Evolutionary conservation across 306 rosid species (phyloP).

Genomic region (Pachyrhizus erosus): DNA sequence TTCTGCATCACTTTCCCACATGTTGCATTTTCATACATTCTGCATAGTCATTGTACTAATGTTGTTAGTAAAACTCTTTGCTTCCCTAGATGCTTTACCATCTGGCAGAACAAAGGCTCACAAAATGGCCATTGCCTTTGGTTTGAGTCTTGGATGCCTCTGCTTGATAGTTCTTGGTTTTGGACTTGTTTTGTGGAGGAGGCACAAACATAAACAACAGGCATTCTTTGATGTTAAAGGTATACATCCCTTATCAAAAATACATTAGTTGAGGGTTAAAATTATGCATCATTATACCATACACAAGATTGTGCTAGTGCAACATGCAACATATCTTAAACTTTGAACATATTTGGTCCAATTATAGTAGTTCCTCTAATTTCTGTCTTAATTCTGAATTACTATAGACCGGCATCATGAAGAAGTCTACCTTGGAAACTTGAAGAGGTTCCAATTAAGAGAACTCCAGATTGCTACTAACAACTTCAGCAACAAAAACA

Average conservation of each 20-base stretch:
- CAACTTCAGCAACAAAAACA: slow-evolving; percentile 89
- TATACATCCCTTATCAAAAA: slow-evolving; percentile 1
- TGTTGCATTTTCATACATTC: slow-evolving; percentile 1
- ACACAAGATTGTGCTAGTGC: neutral
- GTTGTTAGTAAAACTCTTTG: slow-evolving; percentile 45
- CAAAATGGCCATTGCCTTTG: slow-evolving; percentile 76
- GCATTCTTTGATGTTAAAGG: slow-evolving; percentile 59
- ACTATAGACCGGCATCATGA: slow-evolving; percentile 74
- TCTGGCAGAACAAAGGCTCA: slow-evolving; percentile 60
- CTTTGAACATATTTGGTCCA: slow-evolving; percentile 5
- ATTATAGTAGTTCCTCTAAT: neutral
- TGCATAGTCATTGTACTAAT: slow-evolving; percentile 18
- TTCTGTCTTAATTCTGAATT: slow-evolving; percentile 12
- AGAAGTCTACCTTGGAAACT: slow-evolving; percentile 87
- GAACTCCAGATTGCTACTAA: slow-evolving; percentile 88
- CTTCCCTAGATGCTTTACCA: slow-evolving; percentile 59
- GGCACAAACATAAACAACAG: slow-evolving; percentile 48
- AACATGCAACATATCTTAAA: slow-evolving; percentile 1
- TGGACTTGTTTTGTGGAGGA: slow-evolving; percentile 67
- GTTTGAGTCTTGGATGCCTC: slow-evolving; percentile 79
- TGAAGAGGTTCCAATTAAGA: slow-evolving; percentile 83
- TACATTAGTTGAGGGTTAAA: slow-evolving; percentile 15
- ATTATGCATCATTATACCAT: neutral
- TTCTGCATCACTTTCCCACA: slow-evolving; percentile 3
- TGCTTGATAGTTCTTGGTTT: slow-evolving; percentile 69